Base-by-base conservation (phyloP, 2,329 filamentous ascomycete genomes). In the Talaromyces sp. region DNA sequence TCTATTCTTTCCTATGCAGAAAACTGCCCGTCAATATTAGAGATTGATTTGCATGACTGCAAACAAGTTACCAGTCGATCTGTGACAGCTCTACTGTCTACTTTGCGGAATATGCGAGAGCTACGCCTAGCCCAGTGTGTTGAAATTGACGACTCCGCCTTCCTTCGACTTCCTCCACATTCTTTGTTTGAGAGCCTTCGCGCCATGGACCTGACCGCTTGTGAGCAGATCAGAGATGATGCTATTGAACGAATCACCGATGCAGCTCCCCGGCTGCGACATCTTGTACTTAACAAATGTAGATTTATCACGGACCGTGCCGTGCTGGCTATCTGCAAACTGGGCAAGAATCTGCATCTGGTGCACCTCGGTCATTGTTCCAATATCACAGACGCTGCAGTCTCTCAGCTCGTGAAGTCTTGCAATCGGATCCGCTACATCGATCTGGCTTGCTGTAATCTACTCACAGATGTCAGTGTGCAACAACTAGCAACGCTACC, bases 371-470 rank as follows among this genome's bases (percentile, higher is more conserved):
- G 95, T 10, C 95, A 99, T 77, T 99, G 95, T 77, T 87, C 87
- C 33, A 88, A 93, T 56, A 93, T 99, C 73, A 97, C 94, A 0
- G 95, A 99, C 73, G 85, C 88, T 41, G 93, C 92, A 1, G 92
- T 99, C 19, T 90, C 91, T 71, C 89, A 88, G 63, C 84, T 99
- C 37, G 92, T 97, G 45, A 89, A 90, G 70, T 84, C 83, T 62
- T 99, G 95, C 82, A 98, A 94, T 73, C 88, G 95, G 27, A 98
- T 99, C 70, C 87, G 95, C 63, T 99, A 99, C 76, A 99, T 99
- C 69, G 95, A 99, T 75, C 82, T 99, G 50, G 95, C 95, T n/a
- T 98, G 95, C 80, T 99, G 95, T 78, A 87, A 86, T 15, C 89
- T 92, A 70, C 82, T 99, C 67, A 98, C 95, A 0, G 95, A 99